Conservation (phyloP, 805 yeast genomes). For the Saccharomycopsis amapae region DNA sequence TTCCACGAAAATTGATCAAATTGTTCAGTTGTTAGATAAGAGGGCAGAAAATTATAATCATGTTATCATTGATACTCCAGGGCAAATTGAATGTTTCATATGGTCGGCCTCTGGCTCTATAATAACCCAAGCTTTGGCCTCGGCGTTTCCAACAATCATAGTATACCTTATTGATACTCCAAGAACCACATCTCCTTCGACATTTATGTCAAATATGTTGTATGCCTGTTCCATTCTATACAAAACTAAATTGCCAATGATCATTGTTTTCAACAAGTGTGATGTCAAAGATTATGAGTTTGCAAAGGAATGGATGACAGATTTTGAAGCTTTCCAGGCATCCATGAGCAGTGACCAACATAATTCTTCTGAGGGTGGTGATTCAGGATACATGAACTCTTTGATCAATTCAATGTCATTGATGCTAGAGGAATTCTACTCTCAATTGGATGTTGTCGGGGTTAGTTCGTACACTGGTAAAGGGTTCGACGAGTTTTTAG, state of each 20-base stretch:
- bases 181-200: slow-evolving; percentile 86
- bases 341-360: slow-evolving; percentile 68
- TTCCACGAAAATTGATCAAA: slow-evolving; percentile 95
- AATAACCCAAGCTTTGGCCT: slow-evolving; percentile 93
- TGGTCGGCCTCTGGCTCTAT: slow-evolving; percentile 98
- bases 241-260: slow-evolving; percentile 95
- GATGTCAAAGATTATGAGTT: slow-evolving; percentile 81
- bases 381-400: slow-evolving; percentile 90
- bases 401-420: slow-evolving; percentile 90
- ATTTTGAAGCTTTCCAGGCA: slow-evolving; percentile 83
- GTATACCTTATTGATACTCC: slow-evolving; percentile 98
- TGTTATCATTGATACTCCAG: slow-evolving; percentile 93
- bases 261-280: slow-evolving; percentile 90
- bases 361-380: slow-evolving; percentile 48
- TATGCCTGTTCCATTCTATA: slow-evolving; percentile 96
- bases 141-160: slow-evolving; percentile 89
- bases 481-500: slow-evolving; percentile 86
- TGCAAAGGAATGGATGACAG: slow-evolving; percentile 96
- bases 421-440: slow-evolving; percentile 93
- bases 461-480: slow-evolving; percentile 90
- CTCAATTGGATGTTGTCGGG: slow-evolving; percentile 86
- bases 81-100: slow-evolving; percentile 96
- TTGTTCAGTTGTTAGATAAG: slow-evolving; percentile 76
- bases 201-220: slow-evolving; percentile 96
- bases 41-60: slow-evolving; percentile 49